Conservation (phyloP, 2,329 filamentous ascomycete species). For the Phialophora chinensis region DNA sequence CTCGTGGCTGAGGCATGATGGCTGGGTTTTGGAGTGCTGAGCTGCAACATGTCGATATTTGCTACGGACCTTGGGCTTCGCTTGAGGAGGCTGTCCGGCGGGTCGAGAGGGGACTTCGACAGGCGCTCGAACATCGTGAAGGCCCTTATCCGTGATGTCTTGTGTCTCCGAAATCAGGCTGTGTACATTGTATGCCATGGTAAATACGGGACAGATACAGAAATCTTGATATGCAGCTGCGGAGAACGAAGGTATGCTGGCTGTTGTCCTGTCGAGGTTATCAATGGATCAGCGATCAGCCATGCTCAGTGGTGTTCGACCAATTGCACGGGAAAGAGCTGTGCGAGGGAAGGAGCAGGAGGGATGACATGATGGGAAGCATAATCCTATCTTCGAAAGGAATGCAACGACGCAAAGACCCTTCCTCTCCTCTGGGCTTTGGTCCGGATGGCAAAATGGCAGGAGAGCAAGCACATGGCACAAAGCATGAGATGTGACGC, state of each 20-base stretch:
- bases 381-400: slow-evolving; percentile 4
- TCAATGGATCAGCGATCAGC: slow-evolving; percentile 20
- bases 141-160: slow-evolving; percentile 29
- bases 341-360: slow-evolving; percentile 9
- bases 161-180: slow-evolving; percentile 29
- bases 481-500: slow-evolving; percentile 16
- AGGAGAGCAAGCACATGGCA: slow-evolving; percentile 23
- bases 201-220: slow-evolving; percentile 2
- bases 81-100: slow-evolving; percentile 11
- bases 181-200: slow-evolving; percentile 34
- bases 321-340: slow-evolving; percentile 15
- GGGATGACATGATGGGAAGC: slow-evolving; percentile 26
- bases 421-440: slow-evolving; percentile 4
- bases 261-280: neutral
- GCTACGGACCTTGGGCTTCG: slow-evolving; percentile 34
- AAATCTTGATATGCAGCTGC: slow-evolving; percentile 1
- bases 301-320: slow-evolving; percentile 11
- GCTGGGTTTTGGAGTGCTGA: slow-evolving; percentile 73
- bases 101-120: slow-evolving; percentile 26
- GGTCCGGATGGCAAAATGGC: slow-evolving; percentile 20
- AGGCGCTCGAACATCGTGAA: slow-evolving; percentile 23
- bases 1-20: slow-evolving; percentile 87
- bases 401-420: slow-evolving; percentile 4
- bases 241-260: slow-evolving; percentile 5
- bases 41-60: slow-evolving; percentile 94